A percentile compares a stretch with the other conserved stretches of the same genome.
Evolutionary conservation across 495 filamentous ascomycete genomes (phyloP).

Genomic region (Penicillium tannophilum): DNA sequence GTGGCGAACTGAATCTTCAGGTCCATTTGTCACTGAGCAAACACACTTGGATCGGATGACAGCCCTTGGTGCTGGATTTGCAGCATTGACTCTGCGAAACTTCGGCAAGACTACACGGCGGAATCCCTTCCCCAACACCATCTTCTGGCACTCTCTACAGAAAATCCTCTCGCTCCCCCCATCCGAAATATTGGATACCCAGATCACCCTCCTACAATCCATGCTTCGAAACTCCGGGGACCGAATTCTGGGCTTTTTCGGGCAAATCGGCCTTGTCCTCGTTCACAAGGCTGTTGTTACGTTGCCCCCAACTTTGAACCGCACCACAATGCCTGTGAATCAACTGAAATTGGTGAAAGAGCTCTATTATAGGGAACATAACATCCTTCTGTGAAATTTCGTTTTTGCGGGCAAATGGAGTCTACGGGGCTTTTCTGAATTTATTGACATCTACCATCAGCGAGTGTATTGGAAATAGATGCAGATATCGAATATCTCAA

Average conservation of each 20-base stretch:
- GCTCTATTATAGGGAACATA: slow-evolving; percentile 59
- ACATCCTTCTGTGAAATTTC: slow-evolving; percentile 47
- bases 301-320: slow-evolving; percentile 58
- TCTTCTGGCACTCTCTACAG: slow-evolving; percentile 80
- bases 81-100: slow-evolving; percentile 76
- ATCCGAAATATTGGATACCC: slow-evolving; percentile 68
- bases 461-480: background rate
- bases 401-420: background rate
- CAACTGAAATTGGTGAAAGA: slow-evolving; percentile 62
- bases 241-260: slow-evolving; percentile 77
- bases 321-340: slow-evolving; percentile 55
- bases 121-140: slow-evolving; percentile 76
- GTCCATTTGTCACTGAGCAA: slow-evolving; percentile 63
- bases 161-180: slow-evolving; percentile 72
- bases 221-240: slow-evolving; percentile 72
- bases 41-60: slow-evolving; percentile 78
- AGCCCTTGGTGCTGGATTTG: slow-evolving; percentile 81
- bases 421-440: background rate
- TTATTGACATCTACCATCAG: background rate
- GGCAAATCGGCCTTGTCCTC: slow-evolving; percentile 64
- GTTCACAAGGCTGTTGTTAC: slow-evolving; percentile 67
- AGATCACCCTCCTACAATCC: slow-evolving; percentile 73
- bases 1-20: slow-evolving; percentile 56
- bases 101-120: slow-evolving; percentile 65
- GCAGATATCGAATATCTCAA: background rate